Conservation (phyloP, 805 yeast species). For the Candida golubevii region DNA sequence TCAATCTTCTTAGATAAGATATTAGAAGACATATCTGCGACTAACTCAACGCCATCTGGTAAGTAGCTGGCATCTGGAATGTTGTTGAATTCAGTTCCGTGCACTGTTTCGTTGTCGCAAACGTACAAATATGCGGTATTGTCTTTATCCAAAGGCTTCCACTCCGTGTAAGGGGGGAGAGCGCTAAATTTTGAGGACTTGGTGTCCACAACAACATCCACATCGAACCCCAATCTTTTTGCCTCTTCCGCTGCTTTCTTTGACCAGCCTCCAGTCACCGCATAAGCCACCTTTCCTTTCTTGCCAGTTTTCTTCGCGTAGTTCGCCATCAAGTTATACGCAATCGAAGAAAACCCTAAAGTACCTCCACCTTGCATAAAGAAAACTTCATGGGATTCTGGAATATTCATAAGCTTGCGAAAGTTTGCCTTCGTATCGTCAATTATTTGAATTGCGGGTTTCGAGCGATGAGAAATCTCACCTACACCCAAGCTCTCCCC, state of each 20-base stretch:
- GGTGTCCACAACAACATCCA: conserved; percentile 64
- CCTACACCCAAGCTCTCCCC: conserved; percentile 81
- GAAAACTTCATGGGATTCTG: conserved; percentile 90
- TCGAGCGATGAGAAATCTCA: conserved; percentile 93
- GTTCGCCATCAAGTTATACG: conserved; percentile 75
- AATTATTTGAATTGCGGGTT: conserved; percentile 72
- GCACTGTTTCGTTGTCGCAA: conserved; percentile 96
- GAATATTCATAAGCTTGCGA: conserved; percentile 62
- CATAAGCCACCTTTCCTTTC: conserved; percentile 77
- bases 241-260: conserved; percentile 87
- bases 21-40: conserved; percentile 93
- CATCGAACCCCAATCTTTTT: conserved; percentile 69
- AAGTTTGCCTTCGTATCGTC: conserved; percentile 71
- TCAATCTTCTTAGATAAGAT: conserved; percentile 79
- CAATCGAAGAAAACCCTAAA: conserved; percentile 86
- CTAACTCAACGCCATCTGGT: conserved; percentile 69
- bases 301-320: conserved; percentile 69
- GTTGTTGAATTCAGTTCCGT: conserved; percentile 77
- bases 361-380: conserved; percentile 99
- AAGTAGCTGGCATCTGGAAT: conserved; percentile 52
- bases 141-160: conserved; percentile 54
- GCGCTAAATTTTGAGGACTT: conserved; percentile 55
- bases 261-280: conserved; percentile 93
- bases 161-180: conserved; percentile 61
- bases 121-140: conserved; percentile 81